These are phyloP conservation scores for Aspergillus affinis DNA, from an alignment of 495 filamentous ascomycete genomes.

Conservation along the genomic window DNA sequence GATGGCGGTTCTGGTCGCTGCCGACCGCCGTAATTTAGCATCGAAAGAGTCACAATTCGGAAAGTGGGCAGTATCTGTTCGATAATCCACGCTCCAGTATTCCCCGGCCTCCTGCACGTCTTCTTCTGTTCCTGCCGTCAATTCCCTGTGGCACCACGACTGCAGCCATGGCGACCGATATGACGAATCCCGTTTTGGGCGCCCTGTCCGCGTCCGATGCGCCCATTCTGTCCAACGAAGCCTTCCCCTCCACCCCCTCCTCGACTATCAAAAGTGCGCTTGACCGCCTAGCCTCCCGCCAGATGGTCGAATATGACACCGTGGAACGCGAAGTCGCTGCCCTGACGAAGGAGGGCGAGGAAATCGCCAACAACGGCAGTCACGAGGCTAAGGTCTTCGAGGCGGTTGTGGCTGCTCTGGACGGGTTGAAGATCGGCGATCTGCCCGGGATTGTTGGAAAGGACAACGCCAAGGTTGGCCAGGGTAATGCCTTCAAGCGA, in stretches of 20 bases:
- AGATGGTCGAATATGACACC: constrained; percentile 84
- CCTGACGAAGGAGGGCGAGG: constrained; percentile 75
- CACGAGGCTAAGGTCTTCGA: constrained; percentile 96
- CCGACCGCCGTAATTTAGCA: constrained; percentile 23
- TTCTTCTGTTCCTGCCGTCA: constrained; percentile 16
- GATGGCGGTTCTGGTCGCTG: constrained; percentile 18
- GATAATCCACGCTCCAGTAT: constrained; percentile 19
- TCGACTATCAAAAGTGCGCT: constrained; percentile 78
- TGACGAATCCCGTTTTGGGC: constrained; percentile 64
- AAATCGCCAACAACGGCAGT: constrained; percentile 79
- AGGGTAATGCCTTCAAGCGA: constrained; percentile 92
- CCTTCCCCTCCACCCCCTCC: constrained; percentile 72
- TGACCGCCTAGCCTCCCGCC: constrained; percentile 76
- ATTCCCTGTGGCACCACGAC: constrained; percentile 27
- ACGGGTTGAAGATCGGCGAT: constrained; percentile 78
- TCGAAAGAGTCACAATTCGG: constrained; percentile 30
- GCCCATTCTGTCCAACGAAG: constrained; percentile 69
- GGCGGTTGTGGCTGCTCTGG: constrained; percentile 72
- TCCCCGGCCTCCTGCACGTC: constrained; percentile 13
- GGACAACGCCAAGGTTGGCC: constrained; percentile 84
- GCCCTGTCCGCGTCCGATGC: constrained; percentile 61
- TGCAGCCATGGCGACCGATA: constrained; percentile 58
- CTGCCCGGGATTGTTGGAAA: constrained; percentile 75
- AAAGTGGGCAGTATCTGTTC: constrained; percentile 22
- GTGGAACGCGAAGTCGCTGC: constrained; percentile 75